These are phyloP conservation scores for Leishmania mexicana DNA, from an alignment of 208 protist species.

Conservation along the genomic window DNA sequence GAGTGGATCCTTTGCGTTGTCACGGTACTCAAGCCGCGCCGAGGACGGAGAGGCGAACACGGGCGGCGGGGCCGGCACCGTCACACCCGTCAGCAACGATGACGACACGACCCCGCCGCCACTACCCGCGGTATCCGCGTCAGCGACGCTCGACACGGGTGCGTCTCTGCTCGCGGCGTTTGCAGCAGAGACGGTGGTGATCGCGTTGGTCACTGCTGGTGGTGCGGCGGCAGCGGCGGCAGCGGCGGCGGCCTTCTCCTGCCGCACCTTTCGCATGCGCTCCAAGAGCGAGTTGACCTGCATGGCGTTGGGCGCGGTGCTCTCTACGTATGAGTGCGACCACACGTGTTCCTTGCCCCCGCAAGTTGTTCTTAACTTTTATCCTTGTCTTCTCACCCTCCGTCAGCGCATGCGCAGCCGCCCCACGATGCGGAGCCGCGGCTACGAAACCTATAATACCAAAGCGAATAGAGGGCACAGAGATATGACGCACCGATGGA, in stretches of 20 bases:
- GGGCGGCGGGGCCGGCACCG: conserved; percentile 37
- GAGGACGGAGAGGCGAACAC: conserved; percentile 51
- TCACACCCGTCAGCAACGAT: background rate
- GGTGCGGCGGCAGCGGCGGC: conserved; percentile 3
- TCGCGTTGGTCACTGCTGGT: background rate
- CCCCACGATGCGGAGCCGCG: background rate
- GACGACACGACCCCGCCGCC: background rate
- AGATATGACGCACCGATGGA: background rate
- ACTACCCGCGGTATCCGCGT: conserved; percentile 8
- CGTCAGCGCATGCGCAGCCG: background rate
- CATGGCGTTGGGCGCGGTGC: background rate
- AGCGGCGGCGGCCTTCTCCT: conserved; percentile 36
- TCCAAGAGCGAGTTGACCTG: conserved; percentile 43
- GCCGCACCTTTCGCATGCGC: conserved; percentile 46
- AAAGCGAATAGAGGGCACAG: background rate
- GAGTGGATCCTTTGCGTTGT: conserved; percentile 50
- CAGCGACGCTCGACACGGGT: background rate
- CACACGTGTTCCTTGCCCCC: background rate
- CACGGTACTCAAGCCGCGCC: conserved; percentile 57
- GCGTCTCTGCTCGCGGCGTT: background rate
- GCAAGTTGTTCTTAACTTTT: background rate
- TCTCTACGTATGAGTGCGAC: background rate
- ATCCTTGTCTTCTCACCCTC: background rate
- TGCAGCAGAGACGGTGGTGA: background rate
- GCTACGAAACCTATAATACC: background rate